These are phyloP conservation scores for Cinnamomum chago DNA, from an alignment of 164 flowering plant species.

Conservation along the genomic window DNA sequence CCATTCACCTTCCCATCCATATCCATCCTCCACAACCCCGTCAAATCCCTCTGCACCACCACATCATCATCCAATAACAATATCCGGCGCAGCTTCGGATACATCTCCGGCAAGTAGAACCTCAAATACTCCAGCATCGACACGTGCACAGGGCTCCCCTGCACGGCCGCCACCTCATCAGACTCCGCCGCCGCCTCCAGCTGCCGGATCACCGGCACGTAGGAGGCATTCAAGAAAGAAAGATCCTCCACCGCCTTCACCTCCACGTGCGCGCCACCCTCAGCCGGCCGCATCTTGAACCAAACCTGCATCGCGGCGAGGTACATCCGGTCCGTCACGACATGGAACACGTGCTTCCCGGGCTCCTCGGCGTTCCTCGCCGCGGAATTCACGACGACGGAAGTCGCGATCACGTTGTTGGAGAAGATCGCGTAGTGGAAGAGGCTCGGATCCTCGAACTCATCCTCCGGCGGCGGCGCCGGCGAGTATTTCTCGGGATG, in stretches of 20 bases:
- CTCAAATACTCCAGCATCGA: constrained; percentile 73
- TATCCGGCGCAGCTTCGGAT: constrained; percentile 67
- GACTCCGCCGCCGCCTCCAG: constrained; percentile 45
- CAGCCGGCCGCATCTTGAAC: constrained; percentile 77
- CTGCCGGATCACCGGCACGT: constrained; percentile 63
- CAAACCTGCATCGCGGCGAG: constrained; percentile 89
- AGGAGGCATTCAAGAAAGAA: constrained; percentile 59
- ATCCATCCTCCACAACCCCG: constrained; percentile 79
- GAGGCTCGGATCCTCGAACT: constrained; percentile 72
- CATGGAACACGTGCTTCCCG: constrained; percentile 85
- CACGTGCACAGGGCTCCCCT: constrained; percentile 49
- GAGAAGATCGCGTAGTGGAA: constrained; percentile 89
- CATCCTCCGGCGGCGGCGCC: constrained; percentile 34
- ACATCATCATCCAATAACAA: constrained; percentile 89
- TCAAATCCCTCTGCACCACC: constrained; percentile 87
- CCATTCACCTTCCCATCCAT: constrained; percentile 93
- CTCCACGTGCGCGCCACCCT: constrained; percentile 75
- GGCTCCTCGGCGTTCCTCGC: constrained; percentile 82
- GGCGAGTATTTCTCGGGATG: constrained; percentile 70
- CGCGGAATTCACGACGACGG: constrained; percentile 87
- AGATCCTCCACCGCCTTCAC: constrained; percentile 76
- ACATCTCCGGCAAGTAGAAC: constrained; percentile 89
- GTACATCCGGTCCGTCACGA: constrained; percentile 83
- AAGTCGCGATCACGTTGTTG: constrained; percentile 85
- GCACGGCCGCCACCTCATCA: constrained; percentile 45